Evolutionary conservation across 148 eudicot species (phyloP), one percentile per base, ranked within the genome.

Genomic region (Polygonum maritimum): DNA sequence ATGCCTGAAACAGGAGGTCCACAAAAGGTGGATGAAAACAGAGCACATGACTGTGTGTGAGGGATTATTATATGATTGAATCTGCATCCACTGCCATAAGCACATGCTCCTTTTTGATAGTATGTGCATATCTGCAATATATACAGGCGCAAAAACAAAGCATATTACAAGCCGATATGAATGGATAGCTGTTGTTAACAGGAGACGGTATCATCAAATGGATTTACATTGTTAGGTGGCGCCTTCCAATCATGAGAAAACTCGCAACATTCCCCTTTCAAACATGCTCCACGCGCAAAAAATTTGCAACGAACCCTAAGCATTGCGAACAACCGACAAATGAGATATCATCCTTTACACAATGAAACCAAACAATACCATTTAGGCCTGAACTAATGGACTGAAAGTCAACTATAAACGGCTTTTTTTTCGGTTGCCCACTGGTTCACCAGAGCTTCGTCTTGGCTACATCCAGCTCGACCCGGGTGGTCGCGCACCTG

Each of bases 181-280:
- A 69, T 35, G 36, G 7, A 41, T 5, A 16, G 0, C 19, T 44
- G 15, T 1, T 36, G 10, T 21, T 9, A 2, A 36, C 45, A 14
- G 3, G 14, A 35, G 73, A 9, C 15, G 73, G 47, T 38, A 12
- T 18, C 10, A 2, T 26, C 31, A 35, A 69, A 49, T 9, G 35
- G 45, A 26, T 26, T 76, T 90, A 89, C 98, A 85, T 92, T 95
- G 80, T 94, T 92, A 39, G 97, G 73, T 9, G 73, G 78, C 18
- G 94, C 73, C 73, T 84, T 92, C 98, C 98, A 90, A 77, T 95
- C 97, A 87, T 95, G 97, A 21, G 94, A 88, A 75, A 86, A 95
- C 84, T 92, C 96, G 79, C 98, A 95, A 81, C 88, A 81, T 16
- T 89, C 98, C 78, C 97, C 98, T 84, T 95, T 95, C 15, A 95